A percentile compares a stretch with the other conserved stretches of the same genome.
These are phyloP conservation scores for Stachybotrys elegans DNA, from an alignment of 2,329 filamentous ascomycete species.

Conservation along the genomic window DNA sequence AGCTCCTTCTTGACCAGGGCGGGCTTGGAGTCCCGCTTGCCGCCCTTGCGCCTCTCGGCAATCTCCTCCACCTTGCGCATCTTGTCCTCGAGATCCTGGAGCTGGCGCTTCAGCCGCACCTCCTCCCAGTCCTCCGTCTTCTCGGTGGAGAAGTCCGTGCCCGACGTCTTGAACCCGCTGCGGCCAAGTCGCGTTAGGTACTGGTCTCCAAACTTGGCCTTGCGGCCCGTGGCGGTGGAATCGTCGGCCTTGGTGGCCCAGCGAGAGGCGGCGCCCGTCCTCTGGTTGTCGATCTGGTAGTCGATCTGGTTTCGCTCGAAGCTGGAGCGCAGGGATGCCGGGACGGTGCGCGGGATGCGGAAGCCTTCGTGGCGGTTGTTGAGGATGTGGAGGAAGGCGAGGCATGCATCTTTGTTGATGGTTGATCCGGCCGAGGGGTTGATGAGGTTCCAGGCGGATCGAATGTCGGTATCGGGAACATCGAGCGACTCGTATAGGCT, in stretches of 20 bases:
- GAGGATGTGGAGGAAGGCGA: conserved; percentile 94
- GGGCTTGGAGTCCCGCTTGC: conserved; percentile 72
- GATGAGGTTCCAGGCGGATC: conserved; percentile 94
- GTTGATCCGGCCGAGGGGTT: conserved; percentile 79
- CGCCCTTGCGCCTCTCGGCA: conserved; percentile 57
- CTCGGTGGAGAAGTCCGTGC: conserved; percentile 84
- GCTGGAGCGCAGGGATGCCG: conserved; percentile 80
- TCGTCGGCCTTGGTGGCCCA: conserved; percentile 80
- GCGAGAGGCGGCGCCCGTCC: conserved; percentile 58
- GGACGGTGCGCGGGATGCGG: conserved; percentile 87
- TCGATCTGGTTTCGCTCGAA: conserved; percentile 97
- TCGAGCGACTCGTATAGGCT: conserved; percentile 80
- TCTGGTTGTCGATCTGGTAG: conserved; percentile 81
- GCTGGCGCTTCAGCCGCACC: conserved; percentile 87
- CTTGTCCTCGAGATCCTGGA: conserved; percentile 83
- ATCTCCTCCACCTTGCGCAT: conserved; percentile 76
- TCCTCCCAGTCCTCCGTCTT: conserved; percentile 97
- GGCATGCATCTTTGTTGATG: conserved; percentile 90
- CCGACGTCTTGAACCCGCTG: conserved; percentile 71
- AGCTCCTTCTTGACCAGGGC: conserved; percentile 91
- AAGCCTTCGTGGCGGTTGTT: conserved; percentile 94
- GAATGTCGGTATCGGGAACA: conserved; percentile 71
- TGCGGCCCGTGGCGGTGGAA: conserved; percentile 76
- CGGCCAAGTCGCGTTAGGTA: conserved; percentile 90
- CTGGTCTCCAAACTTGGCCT: conserved; percentile 95